A percentile compares a stretch with the other conserved stretches of the same genome.
Evolutionary conservation across 176 grass and related monocot species (phyloP).

Genomic region (Carex littledalei): DNA sequence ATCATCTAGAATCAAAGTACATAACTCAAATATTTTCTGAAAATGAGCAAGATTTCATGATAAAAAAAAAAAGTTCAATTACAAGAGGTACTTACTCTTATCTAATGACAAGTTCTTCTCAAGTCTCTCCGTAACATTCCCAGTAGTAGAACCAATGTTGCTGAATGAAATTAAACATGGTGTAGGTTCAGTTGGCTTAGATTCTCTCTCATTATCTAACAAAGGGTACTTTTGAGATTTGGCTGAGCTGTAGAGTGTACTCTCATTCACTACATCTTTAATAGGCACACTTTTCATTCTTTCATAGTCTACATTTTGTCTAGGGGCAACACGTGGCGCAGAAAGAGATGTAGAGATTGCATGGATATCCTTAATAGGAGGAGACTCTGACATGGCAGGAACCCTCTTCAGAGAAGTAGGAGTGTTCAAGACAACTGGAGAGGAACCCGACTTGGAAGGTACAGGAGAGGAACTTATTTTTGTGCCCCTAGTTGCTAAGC

Average conservation of each 20-base stretch:
- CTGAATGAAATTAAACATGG: slow-evolving; percentile 31
- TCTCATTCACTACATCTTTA: slow-evolving; percentile 36
- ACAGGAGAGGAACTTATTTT: slow-evolving; percentile 12
- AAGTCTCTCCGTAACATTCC: slow-evolving; percentile 47
- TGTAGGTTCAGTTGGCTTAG: slow-evolving; percentile 29
- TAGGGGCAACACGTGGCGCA: slow-evolving; percentile 60
- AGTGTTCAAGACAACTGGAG: slow-evolving; percentile 26
- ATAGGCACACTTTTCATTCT: slow-evolving; percentile 2
- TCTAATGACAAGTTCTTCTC: slow-evolving; percentile 50
- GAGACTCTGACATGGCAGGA: slow-evolving; percentile 23
- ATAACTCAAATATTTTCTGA: slow-evolving; percentile 14
- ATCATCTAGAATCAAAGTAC: slow-evolving; percentile 44
- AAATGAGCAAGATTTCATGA: slow-evolving; percentile 15
- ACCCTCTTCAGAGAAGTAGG: slow-evolving; percentile 38
- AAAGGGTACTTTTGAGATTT: slow-evolving; percentile 34
- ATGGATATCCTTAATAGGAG: slow-evolving; percentile 54
- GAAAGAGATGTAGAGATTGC: slow-evolving; percentile 36
- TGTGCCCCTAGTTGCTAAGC: neutral
- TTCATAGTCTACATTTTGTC: slow-evolving; percentile 62
- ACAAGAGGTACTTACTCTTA: slow-evolving; percentile 35
- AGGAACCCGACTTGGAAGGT: slow-evolving; percentile 32
- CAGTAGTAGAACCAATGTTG: slow-evolving; percentile 12
- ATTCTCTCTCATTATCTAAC: slow-evolving; percentile 38
- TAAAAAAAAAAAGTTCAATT: slow-evolving; percentile 1
- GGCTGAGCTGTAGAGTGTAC: slow-evolving; percentile 18